Evolutionary conservation across 768 basidiomycete species (phyloP).

Genomic region (Xanthoconium purpureum): DNA sequence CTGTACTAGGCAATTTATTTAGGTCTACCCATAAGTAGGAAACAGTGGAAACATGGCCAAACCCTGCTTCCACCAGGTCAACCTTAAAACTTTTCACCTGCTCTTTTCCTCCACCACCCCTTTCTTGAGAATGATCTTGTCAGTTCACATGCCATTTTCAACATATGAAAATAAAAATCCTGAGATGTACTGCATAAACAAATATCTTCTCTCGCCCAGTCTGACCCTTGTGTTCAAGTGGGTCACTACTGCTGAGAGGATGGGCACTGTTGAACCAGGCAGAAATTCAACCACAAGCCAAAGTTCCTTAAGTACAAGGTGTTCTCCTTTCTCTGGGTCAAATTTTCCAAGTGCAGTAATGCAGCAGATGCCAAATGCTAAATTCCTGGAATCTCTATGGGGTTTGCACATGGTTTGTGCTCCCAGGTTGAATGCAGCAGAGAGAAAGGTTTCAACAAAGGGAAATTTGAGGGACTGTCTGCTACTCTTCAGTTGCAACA

Average conservation of each 20-base stretch:
- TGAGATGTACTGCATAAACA: neutral
- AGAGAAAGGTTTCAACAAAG: neutral
- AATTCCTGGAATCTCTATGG: neutral
- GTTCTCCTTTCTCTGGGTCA: neutral
- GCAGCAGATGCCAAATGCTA: neutral
- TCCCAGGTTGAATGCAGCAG: neutral
- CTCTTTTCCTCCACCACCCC: too few relatives aligned
- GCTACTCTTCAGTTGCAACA: neutral
- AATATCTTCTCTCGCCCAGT: neutral
- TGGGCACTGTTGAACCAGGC: neutral
- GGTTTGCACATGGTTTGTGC: neutral
- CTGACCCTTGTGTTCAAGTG: neutral
- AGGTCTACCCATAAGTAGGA: too few relatives aligned
- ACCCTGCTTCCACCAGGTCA: too few relatives aligned
- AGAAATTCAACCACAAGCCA: neutral
- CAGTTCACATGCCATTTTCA: neutral
- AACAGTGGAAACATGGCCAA: too few relatives aligned
- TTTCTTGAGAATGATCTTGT: neutral
- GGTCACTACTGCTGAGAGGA: neutral
- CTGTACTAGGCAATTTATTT: too few relatives aligned
- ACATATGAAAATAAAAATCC: neutral
- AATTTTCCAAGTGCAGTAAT: neutral
- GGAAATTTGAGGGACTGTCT: neutral
- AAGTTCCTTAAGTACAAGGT: neutral
- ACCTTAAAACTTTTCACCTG: too few relatives aligned